phyloP scores from a whole-genome alignment of 129 eudicot species.

The Artemisia tridentata region DNA sequence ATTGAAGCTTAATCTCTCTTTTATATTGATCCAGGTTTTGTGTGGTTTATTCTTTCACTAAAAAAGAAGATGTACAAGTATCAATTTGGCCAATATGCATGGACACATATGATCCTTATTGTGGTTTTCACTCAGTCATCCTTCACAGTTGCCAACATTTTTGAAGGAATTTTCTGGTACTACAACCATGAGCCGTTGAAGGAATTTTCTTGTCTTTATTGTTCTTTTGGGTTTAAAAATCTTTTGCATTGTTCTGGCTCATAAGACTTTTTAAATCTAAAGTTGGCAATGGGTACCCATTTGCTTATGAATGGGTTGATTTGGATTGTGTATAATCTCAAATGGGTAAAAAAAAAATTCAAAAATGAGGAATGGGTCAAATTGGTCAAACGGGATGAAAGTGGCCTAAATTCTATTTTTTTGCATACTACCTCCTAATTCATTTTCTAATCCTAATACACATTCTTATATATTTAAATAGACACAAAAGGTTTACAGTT shows the following conservation, averaged over 20 bases:
- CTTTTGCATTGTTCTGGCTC: constrained; percentile 1
- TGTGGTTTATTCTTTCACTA: constrained; percentile 89
- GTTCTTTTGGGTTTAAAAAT: neutral
- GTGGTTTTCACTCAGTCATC: constrained; percentile 93
- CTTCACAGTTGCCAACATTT: constrained; percentile 91
- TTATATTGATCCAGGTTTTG: constrained; percentile 58
- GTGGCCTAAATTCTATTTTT: too few species aligned
- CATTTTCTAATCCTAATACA: too few species aligned
- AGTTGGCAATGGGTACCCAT: neutral
- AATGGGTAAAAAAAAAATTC: neutral
- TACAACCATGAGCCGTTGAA: neutral
- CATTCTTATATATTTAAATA: too few species aligned
- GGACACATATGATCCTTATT: constrained; percentile 97
- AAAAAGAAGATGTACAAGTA: constrained; percentile 97
- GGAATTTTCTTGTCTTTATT: neutral
- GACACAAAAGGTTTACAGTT: too few species aligned
- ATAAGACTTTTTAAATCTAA: neutral
- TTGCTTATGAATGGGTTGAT: neutral
- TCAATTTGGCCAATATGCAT: constrained; percentile 96
- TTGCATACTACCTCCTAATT: too few species aligned
- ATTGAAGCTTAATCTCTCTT: neutral
- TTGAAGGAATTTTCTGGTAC: constrained; percentile 96
- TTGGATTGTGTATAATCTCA: constrained; percentile 6
- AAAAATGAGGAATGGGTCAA: too few species aligned
- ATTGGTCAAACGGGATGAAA: too few species aligned